These are phyloP conservation scores for Mrakia frigida DNA, from an alignment of 768 basidiomycete species.

Conservation along the genomic window DNA sequence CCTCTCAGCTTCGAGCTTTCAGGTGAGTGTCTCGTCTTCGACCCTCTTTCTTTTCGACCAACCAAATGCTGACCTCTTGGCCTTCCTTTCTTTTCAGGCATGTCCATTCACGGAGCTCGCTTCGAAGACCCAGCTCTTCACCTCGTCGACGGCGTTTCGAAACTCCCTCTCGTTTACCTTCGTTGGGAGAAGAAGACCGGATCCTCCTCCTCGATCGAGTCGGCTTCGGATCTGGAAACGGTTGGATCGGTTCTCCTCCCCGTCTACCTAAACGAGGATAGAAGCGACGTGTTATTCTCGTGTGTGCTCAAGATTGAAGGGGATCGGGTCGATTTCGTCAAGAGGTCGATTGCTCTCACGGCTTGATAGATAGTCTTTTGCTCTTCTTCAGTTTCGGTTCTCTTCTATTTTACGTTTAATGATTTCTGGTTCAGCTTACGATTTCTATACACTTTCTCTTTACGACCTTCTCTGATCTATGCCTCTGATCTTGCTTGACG, in stretches of 20 bases:
- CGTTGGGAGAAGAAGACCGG: constrained; percentile 46
- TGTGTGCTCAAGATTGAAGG: constrained; percentile 72
- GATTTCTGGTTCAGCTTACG: too few relatives aligned
- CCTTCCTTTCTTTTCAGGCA: constrained; percentile 52
- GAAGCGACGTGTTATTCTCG: constrained; percentile 85
- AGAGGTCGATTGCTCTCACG: constrained; percentile 21
- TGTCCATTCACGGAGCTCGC: constrained; percentile 78
- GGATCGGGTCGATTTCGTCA: constrained; percentile 35
- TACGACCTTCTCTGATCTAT: too few relatives aligned
- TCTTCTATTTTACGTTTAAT: too few relatives aligned
- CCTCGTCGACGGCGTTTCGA: constrained; percentile 73
- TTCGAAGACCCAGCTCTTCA: constrained; percentile 64
- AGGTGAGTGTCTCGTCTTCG: constrained; percentile 53
- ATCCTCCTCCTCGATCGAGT: background rate
- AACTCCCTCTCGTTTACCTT: constrained; percentile 67
- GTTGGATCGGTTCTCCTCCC: constrained; percentile 66
- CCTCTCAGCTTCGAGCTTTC: constrained; percentile 78
- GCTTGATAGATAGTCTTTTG: background rate
- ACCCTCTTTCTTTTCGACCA: background rate
- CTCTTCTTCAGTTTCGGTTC: background rate
- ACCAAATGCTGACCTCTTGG: background rate
- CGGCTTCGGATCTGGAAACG: constrained; percentile 32
- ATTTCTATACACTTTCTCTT: too few relatives aligned
- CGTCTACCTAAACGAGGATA: constrained; percentile 77
- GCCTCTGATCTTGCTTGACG: too few relatives aligned